Percentiles rank a stretch among this genome's conserved stretches.
These are phyloP conservation scores for Neurospora crassa DNA, from an alignment of 2,329 filamentous ascomycete genomes.

Conservation along the genomic window DNA sequence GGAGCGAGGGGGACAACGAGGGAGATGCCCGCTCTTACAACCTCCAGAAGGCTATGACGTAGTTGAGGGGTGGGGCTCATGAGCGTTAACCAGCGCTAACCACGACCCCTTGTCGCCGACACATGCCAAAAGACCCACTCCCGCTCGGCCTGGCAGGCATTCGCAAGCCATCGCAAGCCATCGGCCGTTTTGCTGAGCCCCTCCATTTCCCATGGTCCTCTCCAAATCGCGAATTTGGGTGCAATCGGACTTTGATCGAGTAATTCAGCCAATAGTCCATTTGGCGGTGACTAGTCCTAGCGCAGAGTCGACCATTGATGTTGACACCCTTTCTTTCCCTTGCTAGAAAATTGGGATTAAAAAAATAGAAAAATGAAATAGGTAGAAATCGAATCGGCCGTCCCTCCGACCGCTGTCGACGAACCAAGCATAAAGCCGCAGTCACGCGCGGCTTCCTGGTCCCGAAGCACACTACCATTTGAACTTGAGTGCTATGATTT, in stretches of 20 bases:
- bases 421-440: neutral
- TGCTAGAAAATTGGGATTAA: neutral
- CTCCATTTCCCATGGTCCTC: neutral
- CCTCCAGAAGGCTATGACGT: conserved; percentile 1
- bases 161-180: neutral
- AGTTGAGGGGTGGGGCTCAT: conserved; percentile 1
- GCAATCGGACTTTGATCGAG: neutral
- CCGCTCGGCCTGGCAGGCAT: neutral
- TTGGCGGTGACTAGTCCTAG: neutral
- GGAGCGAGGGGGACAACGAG: neutral
- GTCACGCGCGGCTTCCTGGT: neutral
- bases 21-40: neutral
- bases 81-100: neutral
- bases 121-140: neutral
- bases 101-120: conserved; percentile 1
- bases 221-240: neutral
- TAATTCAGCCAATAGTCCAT: neutral
- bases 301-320: neutral
- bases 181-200: neutral
- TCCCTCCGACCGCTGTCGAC: neutral
- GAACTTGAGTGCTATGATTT: neutral
- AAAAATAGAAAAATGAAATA: too few species aligned
- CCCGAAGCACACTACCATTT: neutral
- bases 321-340: neutral
- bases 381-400: neutral